Evolutionary conservation across 1,139 yeast species (phyloP), one percentile per base, ranked within the genome.

Genomic region (Yamadazyma oceani): DNA sequence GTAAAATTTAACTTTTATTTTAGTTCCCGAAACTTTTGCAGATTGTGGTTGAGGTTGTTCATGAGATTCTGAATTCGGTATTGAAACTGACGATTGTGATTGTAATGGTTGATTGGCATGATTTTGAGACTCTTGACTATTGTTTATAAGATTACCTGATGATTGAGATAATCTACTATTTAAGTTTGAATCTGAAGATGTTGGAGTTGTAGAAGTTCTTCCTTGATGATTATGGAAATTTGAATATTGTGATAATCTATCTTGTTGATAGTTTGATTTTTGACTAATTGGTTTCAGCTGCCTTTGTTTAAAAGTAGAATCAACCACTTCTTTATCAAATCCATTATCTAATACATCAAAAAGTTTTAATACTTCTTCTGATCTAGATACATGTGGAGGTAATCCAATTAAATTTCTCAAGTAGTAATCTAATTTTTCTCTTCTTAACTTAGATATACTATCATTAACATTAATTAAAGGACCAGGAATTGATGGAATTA

Each of bases 401-500:
- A 92, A 71, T 31, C 78, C 73, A 31, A 88, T 74, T 49, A 92
- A 72, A 44, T 83, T 85, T 38, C 81, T 75, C 38, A 94, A 81
- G 57, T 92, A 92, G 41, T 80, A 80, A 60, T 92, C 94, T 50
- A 94, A 72, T 60, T 88, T 95, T 26, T 81, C 86, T 48, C 92
- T 74, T 53, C 98, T 76, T 57, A 87, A 85, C 50, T 84, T 82
- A 12, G 96, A 85, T 39, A 90, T 84, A 36, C 84, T 78, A 56
- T 90, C 97, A 46, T 90, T 89, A 36, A 92, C 96, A 56, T 86
- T 86, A 33, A 95, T 85, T 36, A 92, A 74, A 2, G 98, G 99
- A 1, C 98, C 98, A 0, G 98, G 98, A 56, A 94, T 90, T 46
- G 85, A 88, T 4, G 99, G 98, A 43, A 92, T 74, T 27, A 85